Evolutionary conservation across 2,329 filamentous ascomycete genomes (phyloP).

Genomic region (Xylaria sp.): DNA sequence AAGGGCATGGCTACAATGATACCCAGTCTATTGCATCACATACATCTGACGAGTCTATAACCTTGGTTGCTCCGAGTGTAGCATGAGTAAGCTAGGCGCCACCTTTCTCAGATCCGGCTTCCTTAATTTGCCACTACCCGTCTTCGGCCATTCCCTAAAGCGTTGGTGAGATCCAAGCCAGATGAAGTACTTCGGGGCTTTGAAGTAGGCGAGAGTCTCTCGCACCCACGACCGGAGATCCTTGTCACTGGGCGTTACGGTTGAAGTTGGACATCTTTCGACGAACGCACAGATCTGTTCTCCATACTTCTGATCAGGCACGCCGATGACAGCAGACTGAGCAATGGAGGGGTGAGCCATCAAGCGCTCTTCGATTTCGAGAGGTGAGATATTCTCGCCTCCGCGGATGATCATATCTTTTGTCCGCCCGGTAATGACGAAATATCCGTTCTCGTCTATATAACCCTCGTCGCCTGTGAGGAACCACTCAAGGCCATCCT

Average conservation of each 20-base stretch:
- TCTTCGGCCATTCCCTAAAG: background rate
- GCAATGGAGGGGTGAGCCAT: background rate
- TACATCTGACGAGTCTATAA: background rate
- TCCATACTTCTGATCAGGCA: background rate
- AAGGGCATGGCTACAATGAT: too few relatives aligned
- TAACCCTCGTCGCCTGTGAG: background rate
- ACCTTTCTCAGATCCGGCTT: background rate
- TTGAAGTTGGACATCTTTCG: background rate
- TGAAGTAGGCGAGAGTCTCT: background rate
- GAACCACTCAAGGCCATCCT: background rate
- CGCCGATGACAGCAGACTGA: background rate
- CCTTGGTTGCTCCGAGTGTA: background rate
- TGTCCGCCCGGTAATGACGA: background rate
- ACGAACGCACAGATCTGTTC: background rate
- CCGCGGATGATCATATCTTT: conserved; percentile 2
- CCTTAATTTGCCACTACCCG: background rate
- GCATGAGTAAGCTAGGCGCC: background rate
- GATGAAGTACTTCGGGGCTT: background rate
- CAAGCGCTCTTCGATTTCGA: conserved; percentile 2
- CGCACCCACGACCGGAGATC: background rate
- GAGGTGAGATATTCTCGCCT: background rate
- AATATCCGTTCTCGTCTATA: background rate
- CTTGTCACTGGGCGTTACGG: background rate
- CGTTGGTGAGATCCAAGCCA: background rate
- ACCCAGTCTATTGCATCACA: too few relatives aligned